These are phyloP conservation scores for Coffea eugenioides DNA, from an alignment of 257 asterid species.

Conservation along the genomic window DNA sequence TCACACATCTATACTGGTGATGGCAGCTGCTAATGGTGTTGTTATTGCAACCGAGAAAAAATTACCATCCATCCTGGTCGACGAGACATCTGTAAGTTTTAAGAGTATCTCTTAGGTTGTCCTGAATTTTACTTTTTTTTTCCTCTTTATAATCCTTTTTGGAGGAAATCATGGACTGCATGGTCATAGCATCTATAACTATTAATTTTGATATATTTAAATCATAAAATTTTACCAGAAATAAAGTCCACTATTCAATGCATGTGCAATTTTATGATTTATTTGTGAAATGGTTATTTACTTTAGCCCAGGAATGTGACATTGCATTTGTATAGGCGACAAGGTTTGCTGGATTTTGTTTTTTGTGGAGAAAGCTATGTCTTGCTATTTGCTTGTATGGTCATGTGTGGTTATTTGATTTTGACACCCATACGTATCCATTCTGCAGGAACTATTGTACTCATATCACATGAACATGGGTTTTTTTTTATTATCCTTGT, in stretches of 20 bases:
- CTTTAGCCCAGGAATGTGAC: not conserved
- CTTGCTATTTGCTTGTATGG: not conserved
- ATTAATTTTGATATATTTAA: not conserved
- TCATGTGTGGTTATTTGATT: not conserved
- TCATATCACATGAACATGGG: not conserved
- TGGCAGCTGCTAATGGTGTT: constrained; percentile 98
- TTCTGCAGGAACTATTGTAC: not conserved
- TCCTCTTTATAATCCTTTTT: not conserved
- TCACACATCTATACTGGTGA: constrained; percentile 5
- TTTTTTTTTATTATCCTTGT: no score
- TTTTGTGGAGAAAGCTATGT: not conserved
- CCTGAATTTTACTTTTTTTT: not conserved
- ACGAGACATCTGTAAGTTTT: constrained; percentile 86
- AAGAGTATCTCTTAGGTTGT: not conserved
- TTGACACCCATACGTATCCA: not conserved
- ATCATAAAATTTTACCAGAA: not conserved
- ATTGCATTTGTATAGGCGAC: not conserved
- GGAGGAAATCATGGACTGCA: not conserved
- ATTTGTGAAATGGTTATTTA: no score
- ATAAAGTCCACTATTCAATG: not conserved
- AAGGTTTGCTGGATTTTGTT: not conserved
- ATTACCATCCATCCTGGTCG: constrained; percentile 94
- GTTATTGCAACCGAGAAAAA: constrained; percentile 99
- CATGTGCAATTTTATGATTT: not conserved
- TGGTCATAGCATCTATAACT: not conserved